These are phyloP conservation scores for Lactarius deliciosus DNA, from an alignment of 768 basidiomycete genomes.

Conservation along the genomic window DNA sequence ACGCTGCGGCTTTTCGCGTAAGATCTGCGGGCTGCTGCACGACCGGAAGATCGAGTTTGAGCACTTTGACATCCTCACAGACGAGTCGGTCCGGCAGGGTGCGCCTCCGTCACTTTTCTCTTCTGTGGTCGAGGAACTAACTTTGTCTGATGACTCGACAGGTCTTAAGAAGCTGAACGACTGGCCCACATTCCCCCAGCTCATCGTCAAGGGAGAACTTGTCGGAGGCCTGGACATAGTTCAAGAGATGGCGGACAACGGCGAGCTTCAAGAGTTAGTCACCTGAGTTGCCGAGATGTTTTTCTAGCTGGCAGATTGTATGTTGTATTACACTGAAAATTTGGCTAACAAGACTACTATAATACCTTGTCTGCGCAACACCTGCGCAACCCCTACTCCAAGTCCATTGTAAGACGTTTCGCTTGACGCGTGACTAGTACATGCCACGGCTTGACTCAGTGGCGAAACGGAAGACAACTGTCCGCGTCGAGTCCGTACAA, in stretches of 20 bases:
- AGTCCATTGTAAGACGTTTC: background rate
- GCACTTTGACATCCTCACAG: conserved; percentile 19
- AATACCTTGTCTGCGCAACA: background rate
- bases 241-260: conserved; percentile 80
- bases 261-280: conserved; percentile 62
- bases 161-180: conserved; percentile 60
- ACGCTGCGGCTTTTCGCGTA: conserved; percentile 62
- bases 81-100: background rate
- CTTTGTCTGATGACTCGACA: conserved; percentile 18
- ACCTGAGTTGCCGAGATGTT: background rate
- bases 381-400: background rate
- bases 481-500: no score
- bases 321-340: background rate
- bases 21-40: conserved; percentile 52
- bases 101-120: conserved; percentile 15
- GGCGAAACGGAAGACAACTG: no score
- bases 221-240: conserved; percentile 95
- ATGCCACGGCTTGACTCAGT: no score
- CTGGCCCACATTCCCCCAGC: conserved; percentile 62
- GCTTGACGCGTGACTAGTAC: no score
- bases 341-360: background rate
- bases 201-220: conserved; percentile 87
- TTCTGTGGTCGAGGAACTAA: background rate
- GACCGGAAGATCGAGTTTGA: conserved; percentile 51
- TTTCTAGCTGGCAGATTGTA: background rate